Base-by-base conservation (phyloP, 495 filamentous ascomycete genomes). In the Xylaria telfairii region DNA sequence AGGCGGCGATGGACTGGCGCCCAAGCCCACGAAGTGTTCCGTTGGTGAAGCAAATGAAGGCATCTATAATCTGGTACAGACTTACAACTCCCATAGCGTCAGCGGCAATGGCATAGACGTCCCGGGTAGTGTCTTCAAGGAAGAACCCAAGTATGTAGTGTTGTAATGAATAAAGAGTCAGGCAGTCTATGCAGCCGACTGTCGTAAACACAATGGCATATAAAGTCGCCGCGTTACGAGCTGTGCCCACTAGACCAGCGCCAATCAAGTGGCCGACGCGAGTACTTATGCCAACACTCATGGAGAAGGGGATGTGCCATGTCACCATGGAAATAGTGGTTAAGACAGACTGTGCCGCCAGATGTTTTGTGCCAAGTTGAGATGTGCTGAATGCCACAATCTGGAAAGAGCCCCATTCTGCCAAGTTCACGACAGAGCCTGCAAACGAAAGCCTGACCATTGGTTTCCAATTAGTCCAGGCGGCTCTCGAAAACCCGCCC, bases 1-100 rank as follows among this genome's bases (percentile, higher is more conserved):
- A 94, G 3, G 92, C 91, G 2, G 91, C 92, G 24, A 94, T 81
- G 62, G 90, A 88, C 73, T 95, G 92, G 51, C 90, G 84, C 1
- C 92, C 80, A 0, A 80, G 82, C 15, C 92, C 92, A 32, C 92
- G 86, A 28, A 95, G 81, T 47, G 93, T 82, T 39, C 92, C 92
- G 67, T 92, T 92, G 69, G 88, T 92, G 75, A 19, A 76, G 51
- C 74, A 77, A 47, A 74, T 79, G 61, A 79, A 72, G 17, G 77
- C 65, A 62, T 79, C 76, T 47, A 79, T 75, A 53, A 84, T 72
- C 65, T 79, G 77, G 65, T 72, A 77, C 12, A 71, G 61, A 44
- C 79, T 83, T 60, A 92, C 87, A 53, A 70, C 67, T 30, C 69
- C 62, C 66, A 79, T 77, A 13, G 75, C 73, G 9, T 66, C 68